Base-by-base conservation (phyloP, 2,329 filamentous ascomycete genomes). In the Sporothrix sp. region DNA sequence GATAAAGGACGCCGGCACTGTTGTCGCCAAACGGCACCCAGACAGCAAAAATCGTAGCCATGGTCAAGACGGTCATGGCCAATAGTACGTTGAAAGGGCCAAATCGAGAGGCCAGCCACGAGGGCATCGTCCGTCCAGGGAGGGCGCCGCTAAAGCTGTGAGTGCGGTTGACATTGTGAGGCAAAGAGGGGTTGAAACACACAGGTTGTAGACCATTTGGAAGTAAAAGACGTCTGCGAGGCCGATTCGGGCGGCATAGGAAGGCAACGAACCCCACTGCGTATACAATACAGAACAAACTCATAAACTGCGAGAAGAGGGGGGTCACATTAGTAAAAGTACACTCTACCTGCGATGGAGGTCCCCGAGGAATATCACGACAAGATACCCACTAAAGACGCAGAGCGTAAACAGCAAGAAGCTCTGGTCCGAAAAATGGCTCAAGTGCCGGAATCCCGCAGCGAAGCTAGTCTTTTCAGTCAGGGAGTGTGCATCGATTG, bases 141-240 rank as follows among this genome's bases (percentile, higher is more conserved):
- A 60, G 50, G 11, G 60, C 61, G n/a, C 61, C 62, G 40, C 59
- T 62, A n/a, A 40, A 16, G 38, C n/a, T 9, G 4, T 25, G 28
- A 23, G 33, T 16, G 5, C n/a, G n/a, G 18, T 16, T 7, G 7
- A 33, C 32, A 33, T 33, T 7, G 13, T 33, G 18, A 14, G 18
- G 14, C n/a, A 52, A 23, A 14, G 30, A 20, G 30, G 14, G 25
- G 27, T 21, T 20, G n/a, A 14, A n/a, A 58, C 58, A 59, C 53
- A 62, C 61, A 65, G 45, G 51, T 62, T 64, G 55, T 64, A 62
- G 38, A 58, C 58, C 55, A 62, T 57, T 52, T 61, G 60, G 18
- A 64, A 51, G 30, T 60, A 60, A 45, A 62, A 62, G 44, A 61
- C 57, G 25, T 60, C 50, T 2, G 58, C 60, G 32, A 60, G 52